Evolutionary conservation across 257 asterid genomes (phyloP), one percentile per base, ranked within the genome.

Genomic region (Forsythia viridissima): DNA sequence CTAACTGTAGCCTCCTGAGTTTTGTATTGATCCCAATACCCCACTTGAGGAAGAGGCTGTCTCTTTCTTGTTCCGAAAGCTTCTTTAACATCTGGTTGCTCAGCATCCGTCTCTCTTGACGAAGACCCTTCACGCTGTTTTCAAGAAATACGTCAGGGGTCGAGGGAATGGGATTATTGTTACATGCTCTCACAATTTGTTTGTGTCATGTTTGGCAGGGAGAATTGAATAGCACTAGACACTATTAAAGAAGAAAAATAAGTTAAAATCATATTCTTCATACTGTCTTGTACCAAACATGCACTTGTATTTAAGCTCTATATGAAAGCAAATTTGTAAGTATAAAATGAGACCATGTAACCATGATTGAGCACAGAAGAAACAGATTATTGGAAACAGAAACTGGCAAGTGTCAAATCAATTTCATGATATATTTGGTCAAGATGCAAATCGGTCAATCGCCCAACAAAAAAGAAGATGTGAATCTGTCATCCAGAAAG

Each of bases 41-140:
- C 98, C 98, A 96, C 73, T 92, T 96, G 43, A 89, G 86, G 89
- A 82, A 96, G 71, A 93, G 90, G 83, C 82, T 82, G 34, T 90
- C 94, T 52, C 98, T 82, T 76, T 93, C 97, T 77, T 85, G 90
- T 77, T 91, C 97, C 1, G 97, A 79, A 6, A 93, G 85, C 88
- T 92, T 93, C 87, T 85, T 92, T 79, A 52, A 43, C 97, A 96
- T 96, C 80, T 87, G 89, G 85, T 84, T 88, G 89, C 90, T 86
- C 81, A 93, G 81, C 90, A 80, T 90, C 66, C 87, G 81, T 77
- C 97, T 90, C 88, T 96, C 99, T 48, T 80, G 91, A 1, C 87
- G 89, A 75, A 96, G 90, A 76, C 88, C 88, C 90, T 90, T 93
- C 24, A 52, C 74, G 69, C 98, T 96, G 96, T 81, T 81, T 80